Evolutionary conservation across 1,284 basidiomycete genomes (phyloP).

Genomic region (Crucibulum parvulum): DNA sequence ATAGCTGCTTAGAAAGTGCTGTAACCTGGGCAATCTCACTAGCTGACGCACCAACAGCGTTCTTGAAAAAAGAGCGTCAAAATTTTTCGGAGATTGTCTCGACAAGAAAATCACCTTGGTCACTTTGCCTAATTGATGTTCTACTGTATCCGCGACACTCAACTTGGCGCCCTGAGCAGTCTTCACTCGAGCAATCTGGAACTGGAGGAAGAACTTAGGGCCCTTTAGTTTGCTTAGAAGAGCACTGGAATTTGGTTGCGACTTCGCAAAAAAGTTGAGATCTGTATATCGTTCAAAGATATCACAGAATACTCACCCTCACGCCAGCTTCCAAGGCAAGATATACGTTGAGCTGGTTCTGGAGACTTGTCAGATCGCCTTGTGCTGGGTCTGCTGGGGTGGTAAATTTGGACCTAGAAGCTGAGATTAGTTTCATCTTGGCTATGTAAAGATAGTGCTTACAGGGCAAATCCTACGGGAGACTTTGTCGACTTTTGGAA

Average conservation of each 20-base stretch:
- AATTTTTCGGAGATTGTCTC: background rate
- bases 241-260: conserved; percentile 23
- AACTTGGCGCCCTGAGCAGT: conserved; percentile 26
- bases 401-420: background rate
- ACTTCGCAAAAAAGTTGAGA: conserved; percentile 9
- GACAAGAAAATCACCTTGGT: conserved; percentile 17
- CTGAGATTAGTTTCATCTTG: background rate
- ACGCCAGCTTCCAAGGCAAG: background rate
- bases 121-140: conserved; percentile 33
- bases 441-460: background rate
- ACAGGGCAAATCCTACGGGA: conserved; percentile 33
- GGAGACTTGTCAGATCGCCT: background rate
- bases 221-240: conserved; percentile 28
- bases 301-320: background rate
- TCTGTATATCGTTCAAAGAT: background rate
- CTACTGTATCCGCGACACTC: conserved; percentile 27
- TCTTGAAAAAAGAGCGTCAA: background rate
- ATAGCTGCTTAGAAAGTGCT: background rate
- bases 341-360: background rate
- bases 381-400: background rate
- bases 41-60: background rate
- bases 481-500: conserved; percentile 32
- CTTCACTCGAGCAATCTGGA: conserved; percentile 33
- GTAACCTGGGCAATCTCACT: background rate
- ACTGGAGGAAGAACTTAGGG: conserved; percentile 38